phyloP scores from a whole-genome alignment of 2,329 filamentous ascomycete genomes.

The Fusarium lyarnte region DNA sequence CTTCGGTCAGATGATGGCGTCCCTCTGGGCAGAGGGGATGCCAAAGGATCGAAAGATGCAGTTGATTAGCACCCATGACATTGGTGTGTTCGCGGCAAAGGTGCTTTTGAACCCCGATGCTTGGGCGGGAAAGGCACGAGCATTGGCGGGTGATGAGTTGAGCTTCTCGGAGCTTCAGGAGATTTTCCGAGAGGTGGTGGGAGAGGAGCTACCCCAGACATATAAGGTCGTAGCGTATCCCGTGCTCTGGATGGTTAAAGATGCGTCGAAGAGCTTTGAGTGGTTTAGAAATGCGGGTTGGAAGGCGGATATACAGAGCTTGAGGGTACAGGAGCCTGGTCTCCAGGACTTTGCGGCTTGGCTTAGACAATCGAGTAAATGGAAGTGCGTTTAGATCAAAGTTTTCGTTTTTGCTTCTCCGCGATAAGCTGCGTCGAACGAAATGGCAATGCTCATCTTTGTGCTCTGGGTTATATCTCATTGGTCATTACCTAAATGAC shows the following conservation, averaged over 20 bases:
- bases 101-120: neutral
- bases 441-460: too few species aligned
- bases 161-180: slow-evolving; percentile 8
- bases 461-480: too few species aligned
- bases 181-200: neutral
- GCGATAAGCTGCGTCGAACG: too few species aligned
- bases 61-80: slow-evolving; percentile 41
- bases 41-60: slow-evolving; percentile 38
- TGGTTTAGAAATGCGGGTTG: slow-evolving; percentile 28
- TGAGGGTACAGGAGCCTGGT: neutral
- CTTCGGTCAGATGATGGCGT: slow-evolving; percentile 43
- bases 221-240: slow-evolving; percentile 7
- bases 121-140: slow-evolving; percentile 5
- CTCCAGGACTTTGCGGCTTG: slow-evolving; percentile 31
- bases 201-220: slow-evolving; percentile 9
- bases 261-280: slow-evolving; percentile 24
- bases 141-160: slow-evolving; percentile 16
- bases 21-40: slow-evolving; percentile 38
- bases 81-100: slow-evolving; percentile 31
- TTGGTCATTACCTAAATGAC: too few species aligned
- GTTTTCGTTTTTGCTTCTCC: too few species aligned
- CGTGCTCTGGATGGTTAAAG: slow-evolving; percentile 9
- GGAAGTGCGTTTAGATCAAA: neutral
- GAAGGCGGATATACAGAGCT: slow-evolving; percentile 6
- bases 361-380: slow-evolving; percentile 34